Conservation (phyloP, 768 basidiomycete species). For the Porpolomopsis calyptriformis region DNA sequence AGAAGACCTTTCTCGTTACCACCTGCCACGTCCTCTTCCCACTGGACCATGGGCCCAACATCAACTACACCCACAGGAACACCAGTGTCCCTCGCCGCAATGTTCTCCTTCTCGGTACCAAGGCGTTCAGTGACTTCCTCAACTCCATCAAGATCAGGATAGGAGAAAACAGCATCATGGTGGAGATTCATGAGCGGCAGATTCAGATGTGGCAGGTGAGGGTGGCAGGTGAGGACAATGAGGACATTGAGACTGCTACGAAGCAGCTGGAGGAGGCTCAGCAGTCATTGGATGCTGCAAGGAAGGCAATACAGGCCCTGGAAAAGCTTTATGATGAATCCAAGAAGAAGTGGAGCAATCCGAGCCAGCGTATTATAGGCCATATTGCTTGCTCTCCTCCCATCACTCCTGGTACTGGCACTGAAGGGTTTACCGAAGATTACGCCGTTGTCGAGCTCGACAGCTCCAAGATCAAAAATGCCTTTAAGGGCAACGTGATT, state of each 20-base stretch:
- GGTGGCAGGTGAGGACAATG: neutral
- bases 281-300: neutral
- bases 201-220: neutral
- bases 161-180: constrained; percentile 3
- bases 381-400: neutral
- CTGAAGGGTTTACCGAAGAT: neutral
- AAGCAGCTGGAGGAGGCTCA: constrained; percentile 2
- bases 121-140: constrained; percentile 18
- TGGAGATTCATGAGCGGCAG: neutral
- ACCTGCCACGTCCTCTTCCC: constrained; percentile 4
- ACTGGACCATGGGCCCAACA: neutral
- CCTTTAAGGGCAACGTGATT: constrained; percentile 18
- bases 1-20: neutral
- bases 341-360: constrained; percentile 1
- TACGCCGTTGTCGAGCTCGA: constrained; percentile 16
- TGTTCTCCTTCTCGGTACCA: constrained; percentile 23
- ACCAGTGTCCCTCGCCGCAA: constrained; percentile 15
- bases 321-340: neutral
- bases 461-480: constrained; percentile 15
- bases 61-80: constrained; percentile 6
- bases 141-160: constrained; percentile 21
- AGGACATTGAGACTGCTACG: too few relatives aligned
- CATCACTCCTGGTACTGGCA: neutral
- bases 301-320: constrained; percentile 1
- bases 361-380: constrained; percentile 2